phyloP scores from a whole-genome alignment of 768 basidiomycete genomes.

The Lactarius indigo region DNA sequence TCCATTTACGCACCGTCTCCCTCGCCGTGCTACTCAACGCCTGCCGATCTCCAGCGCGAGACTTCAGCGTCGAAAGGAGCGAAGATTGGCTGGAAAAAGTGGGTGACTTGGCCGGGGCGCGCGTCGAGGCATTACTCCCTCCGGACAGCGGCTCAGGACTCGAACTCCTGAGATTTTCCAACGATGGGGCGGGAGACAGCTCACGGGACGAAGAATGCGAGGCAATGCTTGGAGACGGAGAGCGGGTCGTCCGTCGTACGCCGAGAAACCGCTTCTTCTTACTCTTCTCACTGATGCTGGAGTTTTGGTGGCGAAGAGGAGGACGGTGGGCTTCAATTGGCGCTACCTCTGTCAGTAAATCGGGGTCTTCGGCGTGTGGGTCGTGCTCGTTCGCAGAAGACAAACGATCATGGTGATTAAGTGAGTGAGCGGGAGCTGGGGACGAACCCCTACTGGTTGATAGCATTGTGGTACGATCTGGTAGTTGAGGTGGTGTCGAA shows the following conservation, averaged over 20 bases:
- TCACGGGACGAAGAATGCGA: slow-evolving; percentile 21
- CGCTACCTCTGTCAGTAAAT: slow-evolving; percentile 2
- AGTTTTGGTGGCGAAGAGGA: slow-evolving; percentile 13
- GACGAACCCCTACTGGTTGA: slow-evolving; percentile 14
- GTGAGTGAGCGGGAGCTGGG: slow-evolving; percentile 5
- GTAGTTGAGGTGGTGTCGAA: not conserved
- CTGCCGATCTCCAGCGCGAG: slow-evolving; percentile 78
- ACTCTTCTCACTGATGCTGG: slow-evolving; percentile 20
- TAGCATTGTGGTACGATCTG: not conserved
- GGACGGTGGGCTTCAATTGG: slow-evolving; percentile 6
- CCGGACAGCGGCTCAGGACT: slow-evolving; percentile 4
- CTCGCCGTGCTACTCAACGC: slow-evolving; percentile 80
- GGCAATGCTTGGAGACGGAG: slow-evolving; percentile 10
- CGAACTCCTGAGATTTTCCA: slow-evolving; percentile 7
- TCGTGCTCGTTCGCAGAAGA: not conserved
- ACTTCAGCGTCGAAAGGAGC: slow-evolving; percentile 73
- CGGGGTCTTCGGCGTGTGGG: not conserved
- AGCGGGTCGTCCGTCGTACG: slow-evolving; percentile 13
- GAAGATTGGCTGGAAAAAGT: slow-evolving; percentile 9
- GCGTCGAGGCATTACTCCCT: not conserved
- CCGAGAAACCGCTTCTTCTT: slow-evolving; percentile 20
- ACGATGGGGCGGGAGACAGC: slow-evolving; percentile 16
- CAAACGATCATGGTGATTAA: not conserved
- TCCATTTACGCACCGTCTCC: slow-evolving; percentile 91
- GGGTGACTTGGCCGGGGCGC: slow-evolving; percentile 3